Evolutionary conservation across 768 basidiomycete species (phyloP).

Genomic region (Calocybe cyanea): DNA sequence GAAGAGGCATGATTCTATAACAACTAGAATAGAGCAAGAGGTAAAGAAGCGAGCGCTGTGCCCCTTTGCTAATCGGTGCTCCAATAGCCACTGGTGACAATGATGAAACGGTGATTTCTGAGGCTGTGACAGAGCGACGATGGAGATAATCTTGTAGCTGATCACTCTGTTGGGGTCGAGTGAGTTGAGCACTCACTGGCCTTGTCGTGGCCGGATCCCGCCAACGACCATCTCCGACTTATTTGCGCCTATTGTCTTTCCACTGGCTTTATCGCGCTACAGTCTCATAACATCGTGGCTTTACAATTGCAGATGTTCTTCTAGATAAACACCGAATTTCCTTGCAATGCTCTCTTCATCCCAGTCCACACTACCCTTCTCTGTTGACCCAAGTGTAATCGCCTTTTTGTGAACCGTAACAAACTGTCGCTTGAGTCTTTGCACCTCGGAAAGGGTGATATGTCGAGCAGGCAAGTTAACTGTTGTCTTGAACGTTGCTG

Average conservation of each 20-base stretch:
- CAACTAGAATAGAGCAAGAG: too few relatives aligned
- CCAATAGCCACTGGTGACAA: too few relatives aligned
- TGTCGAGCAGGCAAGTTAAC: slow-evolving; percentile 66
- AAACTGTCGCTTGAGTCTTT: slow-evolving; percentile 88
- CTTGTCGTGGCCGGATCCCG: slow-evolving; percentile 9
- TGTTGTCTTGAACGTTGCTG: slow-evolving; percentile 36
- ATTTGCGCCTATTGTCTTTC: slow-evolving; percentile 16
- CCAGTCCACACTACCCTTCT: slow-evolving; percentile 77
- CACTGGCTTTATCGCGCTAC: too few relatives aligned
- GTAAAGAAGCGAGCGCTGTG: too few relatives aligned
- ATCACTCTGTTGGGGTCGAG: too few relatives aligned
- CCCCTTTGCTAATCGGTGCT: too few relatives aligned
- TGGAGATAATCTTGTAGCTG: too few relatives aligned
- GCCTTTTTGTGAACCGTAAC: slow-evolving; percentile 87
- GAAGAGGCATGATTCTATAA: slow-evolving; percentile 58
- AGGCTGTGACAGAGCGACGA: too few relatives aligned
- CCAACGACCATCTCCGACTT: slow-evolving; percentile 5
- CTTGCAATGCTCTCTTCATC: slow-evolving; percentile 62
- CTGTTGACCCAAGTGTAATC: slow-evolving; percentile 76
- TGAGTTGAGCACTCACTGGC: not conserved
- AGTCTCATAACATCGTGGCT: too few relatives aligned
- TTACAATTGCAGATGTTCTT: slow-evolving; percentile 59
- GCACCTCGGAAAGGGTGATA: slow-evolving; percentile 82
- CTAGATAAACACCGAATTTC: slow-evolving; percentile 70
- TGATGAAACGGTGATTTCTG: too few relatives aligned